These are phyloP conservation scores for Nidula microcarpa DNA, from an alignment of 768 basidiomycete species.

Conservation along the genomic window DNA sequence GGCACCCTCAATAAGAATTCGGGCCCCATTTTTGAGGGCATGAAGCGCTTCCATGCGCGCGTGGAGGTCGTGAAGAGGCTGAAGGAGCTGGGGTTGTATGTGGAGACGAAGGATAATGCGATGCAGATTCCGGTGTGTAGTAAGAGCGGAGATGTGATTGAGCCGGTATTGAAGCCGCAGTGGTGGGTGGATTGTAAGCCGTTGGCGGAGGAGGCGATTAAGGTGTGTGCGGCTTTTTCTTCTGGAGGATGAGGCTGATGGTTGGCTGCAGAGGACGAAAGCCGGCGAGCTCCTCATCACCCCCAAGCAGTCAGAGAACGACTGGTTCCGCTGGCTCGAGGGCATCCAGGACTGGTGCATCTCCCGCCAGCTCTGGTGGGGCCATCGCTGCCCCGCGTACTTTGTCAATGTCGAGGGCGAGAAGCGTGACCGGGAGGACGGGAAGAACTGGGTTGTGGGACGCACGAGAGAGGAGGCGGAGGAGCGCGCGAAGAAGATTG, in stretches of 20 bases:
- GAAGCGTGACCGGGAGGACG: conserved; percentile 65
- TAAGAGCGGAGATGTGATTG: conserved; percentile 96
- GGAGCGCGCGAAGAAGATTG: conserved; percentile 66
- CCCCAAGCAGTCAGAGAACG: conserved; percentile 84
- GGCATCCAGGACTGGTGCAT: conserved; percentile 99
- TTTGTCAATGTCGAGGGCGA: conserved; percentile 82
- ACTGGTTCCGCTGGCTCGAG: conserved; percentile 97
- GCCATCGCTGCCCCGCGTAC: conserved; percentile 94
- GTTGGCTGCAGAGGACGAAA: conserved; percentile 62
- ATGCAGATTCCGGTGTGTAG: conserved; percentile 97
- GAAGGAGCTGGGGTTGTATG: conserved; percentile 78
- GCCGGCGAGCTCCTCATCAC: conserved; percentile 83
- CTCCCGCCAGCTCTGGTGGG: conserved; percentile 99
- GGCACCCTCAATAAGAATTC: conserved; percentile 93
- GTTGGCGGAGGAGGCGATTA: conserved; percentile 85
- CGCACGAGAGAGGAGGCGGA: conserved; percentile 74
- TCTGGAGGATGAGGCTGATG: not conserved
- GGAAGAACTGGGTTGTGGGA: conserved; percentile 90
- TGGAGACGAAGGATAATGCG: conserved; percentile 93
- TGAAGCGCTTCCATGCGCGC: conserved; percentile 96
- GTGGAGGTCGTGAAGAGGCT: conserved; percentile 78
- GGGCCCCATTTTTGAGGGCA: conserved; percentile 84
- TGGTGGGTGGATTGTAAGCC: conserved; percentile 98
- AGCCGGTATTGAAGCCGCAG: conserved; percentile 93
- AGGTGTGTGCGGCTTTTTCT: conserved; percentile 39